Conservation (phyloP, 441 rosid species). For the Pelargonium fulgidum region DNA sequence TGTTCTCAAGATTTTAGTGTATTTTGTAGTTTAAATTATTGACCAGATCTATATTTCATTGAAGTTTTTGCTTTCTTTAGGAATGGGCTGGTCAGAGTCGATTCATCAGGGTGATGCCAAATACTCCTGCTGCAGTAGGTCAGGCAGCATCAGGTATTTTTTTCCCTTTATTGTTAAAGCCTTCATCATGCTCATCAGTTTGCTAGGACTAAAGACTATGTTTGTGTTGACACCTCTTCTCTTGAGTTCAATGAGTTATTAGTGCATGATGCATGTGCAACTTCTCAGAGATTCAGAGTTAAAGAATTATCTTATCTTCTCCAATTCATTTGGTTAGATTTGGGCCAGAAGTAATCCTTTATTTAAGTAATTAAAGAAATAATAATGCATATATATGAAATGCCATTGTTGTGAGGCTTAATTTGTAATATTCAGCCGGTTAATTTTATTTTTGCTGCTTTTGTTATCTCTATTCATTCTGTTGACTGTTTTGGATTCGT, state of each 20-base stretch:
- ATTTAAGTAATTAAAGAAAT: background rate
- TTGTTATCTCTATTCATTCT: background rate
- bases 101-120: slow-evolving; percentile 83
- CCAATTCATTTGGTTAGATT: background rate
- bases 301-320: background rate
- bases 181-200: background rate
- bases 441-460: background rate
- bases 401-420: background rate
- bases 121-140: slow-evolving; percentile 82
- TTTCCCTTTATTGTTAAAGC: slow-evolving; percentile 5
- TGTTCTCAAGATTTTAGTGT: background rate
- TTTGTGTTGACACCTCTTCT: background rate
- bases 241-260: background rate
- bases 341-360: background rate
- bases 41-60: no score
- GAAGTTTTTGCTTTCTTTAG: slow-evolving; percentile 28
- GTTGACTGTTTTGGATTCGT: background rate
- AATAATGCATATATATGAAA: background rate
- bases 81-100: slow-evolving; percentile 81
- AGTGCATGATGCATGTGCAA: background rate
- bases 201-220: background rate
- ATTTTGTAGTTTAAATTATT: background rate
- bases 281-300: background rate
- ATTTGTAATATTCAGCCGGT: background rate
- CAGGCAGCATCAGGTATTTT: slow-evolving; percentile 68